phyloP scores from a whole-genome alignment of 495 filamentous ascomycete species.

The Tuber aestivum region DNA sequence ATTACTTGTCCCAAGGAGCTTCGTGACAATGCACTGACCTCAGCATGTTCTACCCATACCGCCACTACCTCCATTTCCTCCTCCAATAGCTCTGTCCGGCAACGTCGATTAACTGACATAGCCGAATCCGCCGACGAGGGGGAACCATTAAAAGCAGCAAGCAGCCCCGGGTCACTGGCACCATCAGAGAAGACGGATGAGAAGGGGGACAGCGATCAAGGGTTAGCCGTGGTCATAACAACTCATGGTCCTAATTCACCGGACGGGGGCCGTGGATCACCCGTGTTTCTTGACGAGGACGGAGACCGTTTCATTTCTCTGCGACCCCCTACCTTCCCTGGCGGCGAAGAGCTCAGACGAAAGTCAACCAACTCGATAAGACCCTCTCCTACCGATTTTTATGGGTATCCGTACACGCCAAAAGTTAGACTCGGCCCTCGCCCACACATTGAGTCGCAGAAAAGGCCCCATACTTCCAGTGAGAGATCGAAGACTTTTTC shows the following conservation, averaged over 20 bases:
- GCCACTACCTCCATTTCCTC: constrained; percentile 82
- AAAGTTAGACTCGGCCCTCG: constrained; percentile 81
- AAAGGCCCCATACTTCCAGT: constrained; percentile 58
- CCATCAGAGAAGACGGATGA: constrained; percentile 24
- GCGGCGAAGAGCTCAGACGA: constrained; percentile 45
- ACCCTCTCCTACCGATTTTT: constrained; percentile 56
- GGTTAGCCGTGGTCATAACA: constrained; percentile 42
- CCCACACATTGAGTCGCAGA: constrained; percentile 63
- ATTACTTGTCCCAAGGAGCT: constrained; percentile 70
- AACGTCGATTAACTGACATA: constrained; percentile 77
- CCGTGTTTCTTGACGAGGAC: constrained; percentile 39
- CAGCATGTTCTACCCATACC: constrained; percentile 83
- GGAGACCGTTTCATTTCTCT: constrained; percentile 38
- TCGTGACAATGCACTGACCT: constrained; percentile 77
- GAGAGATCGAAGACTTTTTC: constrained; percentile 44
- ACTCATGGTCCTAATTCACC: constrained; percentile 36
- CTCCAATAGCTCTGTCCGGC: constrained; percentile 71
- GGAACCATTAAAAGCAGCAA: constrained; percentile 45
- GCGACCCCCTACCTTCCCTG: constrained; percentile 30
- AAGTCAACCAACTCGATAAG: constrained; percentile 55
- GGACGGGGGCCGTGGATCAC: constrained; percentile 34
- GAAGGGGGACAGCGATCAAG: constrained; percentile 29
- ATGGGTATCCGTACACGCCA: constrained; percentile 53
- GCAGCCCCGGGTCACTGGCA: constrained; percentile 18
- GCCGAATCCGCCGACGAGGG: constrained; percentile 74